These are phyloP conservation scores for Hevea brasiliensis DNA, from an alignment of 345 rosid species.

Conservation along the genomic window DNA sequence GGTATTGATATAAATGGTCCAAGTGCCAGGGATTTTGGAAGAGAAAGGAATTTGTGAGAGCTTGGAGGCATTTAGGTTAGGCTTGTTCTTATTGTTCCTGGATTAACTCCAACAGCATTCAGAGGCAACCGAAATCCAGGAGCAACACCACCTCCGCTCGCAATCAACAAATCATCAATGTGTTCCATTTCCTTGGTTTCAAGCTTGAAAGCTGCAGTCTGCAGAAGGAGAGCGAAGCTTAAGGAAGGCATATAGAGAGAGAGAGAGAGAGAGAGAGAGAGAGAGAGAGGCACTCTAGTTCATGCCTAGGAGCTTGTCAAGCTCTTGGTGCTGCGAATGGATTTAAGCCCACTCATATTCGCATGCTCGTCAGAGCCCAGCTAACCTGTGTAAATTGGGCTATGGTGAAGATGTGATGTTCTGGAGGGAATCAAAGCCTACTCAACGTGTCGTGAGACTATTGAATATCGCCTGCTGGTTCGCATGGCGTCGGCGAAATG, in stretches of 20 bases:
- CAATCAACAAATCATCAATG: slow-evolving; percentile 74
- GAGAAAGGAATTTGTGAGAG: slow-evolving; percentile 39
- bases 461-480: no score
- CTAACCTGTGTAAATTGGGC: no score
- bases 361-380: no score
- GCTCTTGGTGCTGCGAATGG: background rate
- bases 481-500: no score
- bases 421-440: no score
- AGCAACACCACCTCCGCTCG: slow-evolving; percentile 50
- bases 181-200: slow-evolving; percentile 59
- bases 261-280: background rate
- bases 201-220: background rate
- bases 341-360: no score
- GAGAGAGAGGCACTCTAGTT: background rate
- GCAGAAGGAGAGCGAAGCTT: background rate
- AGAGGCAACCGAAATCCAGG: slow-evolving; percentile 74
- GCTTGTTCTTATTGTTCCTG: slow-evolving; percentile 46
- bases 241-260: background rate
- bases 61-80: slow-evolving; percentile 17
- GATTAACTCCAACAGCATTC: slow-evolving; percentile 53
- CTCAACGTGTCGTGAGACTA: no score
- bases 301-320: background rate
- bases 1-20: slow-evolving; percentile 82
- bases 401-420: no score
- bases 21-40: no score